These are phyloP conservation scores for Bipolaris zeicola DNA, from an alignment of 2,329 filamentous ascomycete species.

Conservation along the genomic window DNA sequence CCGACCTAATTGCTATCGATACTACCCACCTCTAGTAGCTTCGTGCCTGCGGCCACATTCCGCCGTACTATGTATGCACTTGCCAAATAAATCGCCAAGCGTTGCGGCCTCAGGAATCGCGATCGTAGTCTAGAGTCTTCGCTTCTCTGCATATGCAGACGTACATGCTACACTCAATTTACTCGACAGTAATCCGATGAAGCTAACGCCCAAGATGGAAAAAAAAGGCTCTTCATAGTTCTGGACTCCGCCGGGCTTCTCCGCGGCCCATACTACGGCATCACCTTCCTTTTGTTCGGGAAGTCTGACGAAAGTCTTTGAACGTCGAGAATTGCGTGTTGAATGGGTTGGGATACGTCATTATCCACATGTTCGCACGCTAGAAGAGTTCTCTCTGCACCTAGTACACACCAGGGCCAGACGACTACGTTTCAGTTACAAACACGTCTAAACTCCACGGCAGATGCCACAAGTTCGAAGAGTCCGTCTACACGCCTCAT, in stretches of 20 bases:
- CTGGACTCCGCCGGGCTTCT: not conserved
- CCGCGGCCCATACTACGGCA: not conserved
- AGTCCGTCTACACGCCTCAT: not conserved
- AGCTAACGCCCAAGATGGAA: not conserved
- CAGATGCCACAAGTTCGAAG: not conserved
- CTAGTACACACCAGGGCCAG: not conserved
- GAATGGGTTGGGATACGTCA: not conserved
- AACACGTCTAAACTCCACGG: not conserved
- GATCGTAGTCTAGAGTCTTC: not conserved
- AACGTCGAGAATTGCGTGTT: not conserved
- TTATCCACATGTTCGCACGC: not conserved
- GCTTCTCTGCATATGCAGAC: not conserved
- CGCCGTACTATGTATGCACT: not conserved
- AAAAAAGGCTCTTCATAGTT: not conserved
- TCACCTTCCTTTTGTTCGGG: not conserved
- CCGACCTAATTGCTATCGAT: not conserved
- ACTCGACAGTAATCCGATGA: not conserved
- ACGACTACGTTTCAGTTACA: not conserved
- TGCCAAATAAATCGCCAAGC: not conserved
- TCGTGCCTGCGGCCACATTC: not conserved
- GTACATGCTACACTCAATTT: not conserved
- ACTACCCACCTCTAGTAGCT: not conserved
- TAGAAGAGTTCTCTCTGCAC: slow-evolving; percentile 2
- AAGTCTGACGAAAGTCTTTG: not conserved
- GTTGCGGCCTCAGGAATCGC: not conserved